Evolutionary conservation across 2,329 filamentous ascomycete species (phyloP), one percentile per base, ranked within the genome.

Genomic region (Colletotrichum kahawae): DNA sequence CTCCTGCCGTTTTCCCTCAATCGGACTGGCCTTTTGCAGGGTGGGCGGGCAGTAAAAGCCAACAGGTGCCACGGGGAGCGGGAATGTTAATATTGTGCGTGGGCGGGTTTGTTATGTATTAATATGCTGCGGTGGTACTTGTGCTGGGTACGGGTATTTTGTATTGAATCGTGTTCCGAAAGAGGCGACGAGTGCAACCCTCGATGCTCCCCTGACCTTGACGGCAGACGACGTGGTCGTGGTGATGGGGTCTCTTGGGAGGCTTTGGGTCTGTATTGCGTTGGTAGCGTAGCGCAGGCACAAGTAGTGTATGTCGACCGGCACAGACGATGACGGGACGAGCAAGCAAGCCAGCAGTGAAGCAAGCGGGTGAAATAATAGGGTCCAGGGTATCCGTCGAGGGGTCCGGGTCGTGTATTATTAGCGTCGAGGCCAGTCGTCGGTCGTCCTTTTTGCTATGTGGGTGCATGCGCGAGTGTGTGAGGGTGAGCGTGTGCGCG

Each of bases 161-260:
- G 62, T 67, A 71, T 38, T 54, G 54, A 38, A 70, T 54, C 21
- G 63, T 63, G 29, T 18, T 63, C 62, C 62, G 27, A 67, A 75
- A 21, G 56, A 63, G 60, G 62, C 63, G 72, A 67, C 64, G 72
- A 60, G 56, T 75, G 72, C 34, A 54, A 67, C 63, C 62, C 63
- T 75, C 54, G 57, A 72, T 64, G 68, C 38, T 67, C 69, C 72
- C 68, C 72, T 75, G 72, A 75, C 72, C 72, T 71, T 12, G 64
- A 21, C 43, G 43, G 43, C 43, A 51, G n/a, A 51, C 43, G 43
- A 51, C 43, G 43, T 51, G 43, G n/a, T 51, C 43, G 43, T 51
- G 43, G n/a, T 51, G 43, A 51, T 21, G 43, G 43, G 43, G 43
- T 24, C 43, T 51, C 43, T 51, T 10, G 43, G 36, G 38, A 27